Conservation (phyloP, 2,329 filamentous ascomycete genomes). For the Arthrinium phaeospermum region DNA sequence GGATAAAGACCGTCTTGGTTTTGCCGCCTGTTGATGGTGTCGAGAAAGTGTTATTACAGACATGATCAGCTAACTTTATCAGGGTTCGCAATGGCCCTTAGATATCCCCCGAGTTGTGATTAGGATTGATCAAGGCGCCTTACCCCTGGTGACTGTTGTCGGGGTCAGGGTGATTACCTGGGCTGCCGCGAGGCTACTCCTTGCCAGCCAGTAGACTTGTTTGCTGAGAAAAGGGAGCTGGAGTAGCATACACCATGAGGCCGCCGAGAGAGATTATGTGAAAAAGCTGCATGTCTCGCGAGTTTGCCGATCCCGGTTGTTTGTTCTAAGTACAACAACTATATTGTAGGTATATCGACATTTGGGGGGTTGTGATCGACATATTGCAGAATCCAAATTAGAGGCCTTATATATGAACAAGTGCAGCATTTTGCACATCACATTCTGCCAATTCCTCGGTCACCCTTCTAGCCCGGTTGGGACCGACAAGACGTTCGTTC, state of each 20-base stretch:
- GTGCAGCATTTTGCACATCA: neutral
- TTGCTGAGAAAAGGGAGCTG: neutral
- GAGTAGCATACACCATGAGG: neutral
- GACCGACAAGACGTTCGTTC: neutral
- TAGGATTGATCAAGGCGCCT: neutral
- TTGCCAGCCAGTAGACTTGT: neutral
- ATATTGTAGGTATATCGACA: neutral
- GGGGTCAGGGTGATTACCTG: constrained; percentile 18
- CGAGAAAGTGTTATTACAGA: neutral
- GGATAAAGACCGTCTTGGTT: constrained; percentile 3
- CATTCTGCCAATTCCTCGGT: neutral
- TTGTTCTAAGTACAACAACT: too few relatives aligned
- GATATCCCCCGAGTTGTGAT: neutral
- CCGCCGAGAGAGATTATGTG: neutral
- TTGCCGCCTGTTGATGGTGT: neutral
- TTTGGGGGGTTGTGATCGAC: neutral
- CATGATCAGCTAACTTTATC: neutral
- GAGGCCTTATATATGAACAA: neutral
- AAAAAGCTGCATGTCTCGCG: neutral
- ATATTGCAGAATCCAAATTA: neutral
- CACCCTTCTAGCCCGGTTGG: neutral
- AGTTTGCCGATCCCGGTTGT: neutral
- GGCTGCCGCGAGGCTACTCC: neutral
- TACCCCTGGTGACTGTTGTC: neutral
- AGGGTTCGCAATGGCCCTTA: neutral